Evolutionary conservation across 495 filamentous ascomycete species (phyloP).

Genomic region (Aspergillus asperescens): DNA sequence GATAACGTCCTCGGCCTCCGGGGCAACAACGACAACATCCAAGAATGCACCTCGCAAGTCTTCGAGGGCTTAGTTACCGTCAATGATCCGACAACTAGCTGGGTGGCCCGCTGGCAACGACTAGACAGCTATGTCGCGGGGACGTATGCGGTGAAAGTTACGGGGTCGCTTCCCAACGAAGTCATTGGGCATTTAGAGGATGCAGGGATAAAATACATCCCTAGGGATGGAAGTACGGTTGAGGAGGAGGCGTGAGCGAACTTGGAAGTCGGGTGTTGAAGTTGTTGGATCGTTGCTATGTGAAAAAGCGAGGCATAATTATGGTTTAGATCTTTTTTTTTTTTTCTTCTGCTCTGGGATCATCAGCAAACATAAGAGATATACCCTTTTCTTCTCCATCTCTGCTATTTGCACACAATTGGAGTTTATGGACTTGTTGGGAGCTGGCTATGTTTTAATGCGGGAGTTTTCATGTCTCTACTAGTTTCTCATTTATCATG

Average conservation of each 20-base stretch:
- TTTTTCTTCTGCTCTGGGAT: background rate
- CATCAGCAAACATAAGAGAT: constrained; percentile 6
- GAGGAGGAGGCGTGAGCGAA: constrained; percentile 42
- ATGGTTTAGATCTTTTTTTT: background rate
- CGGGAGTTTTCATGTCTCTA: constrained; percentile 9
- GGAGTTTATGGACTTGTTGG: constrained; percentile 18
- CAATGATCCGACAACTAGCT: constrained; percentile 69
- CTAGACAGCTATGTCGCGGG: constrained; percentile 79
- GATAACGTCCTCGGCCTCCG: constrained; percentile 80
- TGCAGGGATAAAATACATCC: constrained; percentile 64
- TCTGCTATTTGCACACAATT: constrained; percentile 15
- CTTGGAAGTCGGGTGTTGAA: background rate
- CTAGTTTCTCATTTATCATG: background rate
- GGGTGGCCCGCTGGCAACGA: constrained; percentile 95
- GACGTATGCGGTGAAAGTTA: constrained; percentile 90
- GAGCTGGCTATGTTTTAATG: background rate
- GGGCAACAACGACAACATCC: constrained; percentile 70
- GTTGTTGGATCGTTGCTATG: background rate
- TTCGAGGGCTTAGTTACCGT: constrained; percentile 86
- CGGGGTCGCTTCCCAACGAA: constrained; percentile 63
- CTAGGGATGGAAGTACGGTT: constrained; percentile 50
- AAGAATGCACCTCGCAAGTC: constrained; percentile 90
- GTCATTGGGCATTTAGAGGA: constrained; percentile 61
- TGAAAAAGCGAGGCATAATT: constrained; percentile 4
- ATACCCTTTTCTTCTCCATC: constrained; percentile 5